Evolutionary conservation across 306 rosid species (phyloP).

Genomic region (Trichosanthes truncata): DNA sequence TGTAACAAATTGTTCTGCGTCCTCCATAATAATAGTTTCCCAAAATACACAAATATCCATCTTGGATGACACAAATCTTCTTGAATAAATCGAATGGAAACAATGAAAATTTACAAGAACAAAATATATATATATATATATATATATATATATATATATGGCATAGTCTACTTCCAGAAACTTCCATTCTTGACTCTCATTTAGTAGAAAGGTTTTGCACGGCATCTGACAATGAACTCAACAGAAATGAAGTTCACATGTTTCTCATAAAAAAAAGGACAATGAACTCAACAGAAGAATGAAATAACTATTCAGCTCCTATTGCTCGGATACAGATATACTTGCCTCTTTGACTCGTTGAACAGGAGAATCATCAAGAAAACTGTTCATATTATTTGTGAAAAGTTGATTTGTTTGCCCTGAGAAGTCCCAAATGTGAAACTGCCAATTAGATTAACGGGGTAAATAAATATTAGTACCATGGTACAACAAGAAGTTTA

Average conservation of each 20-base stretch:
- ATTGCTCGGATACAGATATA: constrained; percentile 3
- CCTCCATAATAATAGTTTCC: not conserved
- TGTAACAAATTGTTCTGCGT: not conserved
- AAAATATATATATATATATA: not conserved
- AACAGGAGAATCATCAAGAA: constrained; percentile 32
- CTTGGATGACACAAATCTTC: not conserved
- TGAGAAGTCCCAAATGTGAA: constrained; percentile 91
- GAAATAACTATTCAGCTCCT: not conserved
- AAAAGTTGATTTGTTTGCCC: constrained; percentile 68
- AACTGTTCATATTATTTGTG: constrained; percentile 28
- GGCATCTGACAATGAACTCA: not conserved
- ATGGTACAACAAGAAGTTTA: not conserved
- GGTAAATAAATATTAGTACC: constrained; percentile 19
- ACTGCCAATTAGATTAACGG: constrained; percentile 37
- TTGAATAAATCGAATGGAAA: not conserved
- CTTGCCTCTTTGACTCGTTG: constrained; percentile 55
- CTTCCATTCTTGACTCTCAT: not conserved
- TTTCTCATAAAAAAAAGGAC: no score
- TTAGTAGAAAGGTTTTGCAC: not conserved
- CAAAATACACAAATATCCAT: not conserved
- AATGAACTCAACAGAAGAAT: no score
- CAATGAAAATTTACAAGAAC: not conserved
- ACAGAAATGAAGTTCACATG: no score
- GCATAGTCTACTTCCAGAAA: not conserved
- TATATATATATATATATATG: no score